phyloP scores from a whole-genome alignment of 2,329 filamentous ascomycete species.

The Fusarium papillatum region DNA sequence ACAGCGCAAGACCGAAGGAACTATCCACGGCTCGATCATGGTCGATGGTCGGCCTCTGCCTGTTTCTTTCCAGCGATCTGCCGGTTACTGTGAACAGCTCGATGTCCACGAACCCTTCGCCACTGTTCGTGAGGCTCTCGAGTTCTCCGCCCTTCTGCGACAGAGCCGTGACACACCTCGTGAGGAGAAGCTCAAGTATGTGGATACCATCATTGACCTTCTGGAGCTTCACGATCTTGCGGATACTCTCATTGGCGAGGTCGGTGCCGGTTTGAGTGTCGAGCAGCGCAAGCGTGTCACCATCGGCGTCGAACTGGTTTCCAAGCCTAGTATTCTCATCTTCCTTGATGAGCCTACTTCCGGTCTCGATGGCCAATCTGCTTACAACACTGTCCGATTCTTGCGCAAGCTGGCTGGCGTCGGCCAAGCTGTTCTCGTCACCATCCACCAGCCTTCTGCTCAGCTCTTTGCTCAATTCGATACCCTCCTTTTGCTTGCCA shows the following conservation, averaged over 20 bases:
- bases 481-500: slow-evolving; percentile 73
- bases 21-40: slow-evolving; percentile 80
- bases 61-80: slow-evolving; percentile 82
- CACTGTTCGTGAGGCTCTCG: slow-evolving; percentile 82
- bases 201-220: slow-evolving; percentile 81
- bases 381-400: slow-evolving; percentile 75
- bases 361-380: slow-evolving; percentile 77
- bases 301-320: slow-evolving; percentile 72
- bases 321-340: slow-evolving; percentile 70
- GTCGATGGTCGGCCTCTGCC: slow-evolving; percentile 82
- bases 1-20: slow-evolving; percentile 83
- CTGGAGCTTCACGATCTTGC: slow-evolving; percentile 63
- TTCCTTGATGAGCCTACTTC: slow-evolving; percentile 76
- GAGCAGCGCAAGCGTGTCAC: slow-evolving; percentile 69
- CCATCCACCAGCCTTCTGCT: slow-evolving; percentile 79
- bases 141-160: slow-evolving; percentile 80
- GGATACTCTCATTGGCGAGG: slow-evolving; percentile 61
- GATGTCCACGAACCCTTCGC: slow-evolving; percentile 81
- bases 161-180: slow-evolving; percentile 75
- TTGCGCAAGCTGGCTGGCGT: slow-evolving; percentile 74
- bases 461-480: slow-evolving; percentile 78
- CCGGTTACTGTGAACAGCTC: slow-evolving; percentile 86
- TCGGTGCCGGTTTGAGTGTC: slow-evolving; percentile 66
- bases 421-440: slow-evolving; percentile 77
- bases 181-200: slow-evolving; percentile 81